Base-by-base conservation (phyloP, 495 filamentous ascomycete species). In the Hypomontagnella monticulosa region DNA sequence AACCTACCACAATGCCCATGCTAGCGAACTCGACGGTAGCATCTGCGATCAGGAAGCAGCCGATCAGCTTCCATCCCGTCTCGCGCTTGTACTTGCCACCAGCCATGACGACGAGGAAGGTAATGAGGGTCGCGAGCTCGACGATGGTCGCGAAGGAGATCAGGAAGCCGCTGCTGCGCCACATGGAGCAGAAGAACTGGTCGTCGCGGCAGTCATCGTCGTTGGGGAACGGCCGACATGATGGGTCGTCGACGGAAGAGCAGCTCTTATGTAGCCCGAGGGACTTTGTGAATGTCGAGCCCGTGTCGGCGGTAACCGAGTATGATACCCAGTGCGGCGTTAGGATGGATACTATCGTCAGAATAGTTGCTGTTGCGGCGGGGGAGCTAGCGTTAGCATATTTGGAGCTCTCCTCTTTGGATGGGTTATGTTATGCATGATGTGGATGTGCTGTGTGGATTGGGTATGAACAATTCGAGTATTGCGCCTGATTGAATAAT, bases 121-220 rank as follows among this genome's bases (percentile, higher is more conserved):
- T 83, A 10, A 96, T 87, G 12, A 96, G 72, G 41, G 85, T 87
- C 51, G 89, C 89, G 14, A 91, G 83, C 77, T 97, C 87, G 27
- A 93, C 64, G 36, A 96, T 85, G 33, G 91, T 82, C 19, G 90
- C 85, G 64, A 97, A 90, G 52, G 84, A 89, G 86, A 96, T 92
- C 52, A 96, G 78, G 74, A 96, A 97, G 8, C 90, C 93, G 55
- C 92, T 87, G 40, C 87, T 89, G 32, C 91, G 85, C 94, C 94
- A 98, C 85, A 96, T 90, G 62, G 86, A 89, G 78, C 94, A 97
- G 81, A 98, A 97, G 75, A 88, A 86, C 27, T 87, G 84, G 70
- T 91, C 84, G 46, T 81, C 79, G 67, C 85, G 87, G 63, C 87
- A 83, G 78, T 89, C 92, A 76, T 91, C 90, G 46, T 85, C 81